These are phyloP conservation scores for Vitis riparia DNA, from an alignment of 164 flowering plant species.

Conservation along the genomic window DNA sequence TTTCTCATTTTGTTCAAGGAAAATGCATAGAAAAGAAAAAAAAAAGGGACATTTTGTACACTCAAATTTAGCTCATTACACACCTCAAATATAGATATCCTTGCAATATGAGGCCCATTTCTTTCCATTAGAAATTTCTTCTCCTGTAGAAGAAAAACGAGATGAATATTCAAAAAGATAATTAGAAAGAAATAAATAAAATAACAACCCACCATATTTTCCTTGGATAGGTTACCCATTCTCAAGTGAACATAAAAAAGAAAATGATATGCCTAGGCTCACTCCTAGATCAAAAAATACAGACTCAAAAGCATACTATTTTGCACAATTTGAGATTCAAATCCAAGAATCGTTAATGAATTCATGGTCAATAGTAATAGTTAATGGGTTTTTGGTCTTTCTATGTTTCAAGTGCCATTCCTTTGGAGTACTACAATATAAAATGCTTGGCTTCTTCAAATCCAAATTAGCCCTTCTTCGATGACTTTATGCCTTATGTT, in stretches of 20 bases:
- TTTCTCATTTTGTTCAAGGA: neutral
- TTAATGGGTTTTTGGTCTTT: no score
- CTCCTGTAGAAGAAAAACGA: conserved; percentile 42
- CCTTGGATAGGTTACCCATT: no score
- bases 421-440: no score
- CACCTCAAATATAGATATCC: conserved; percentile 91
- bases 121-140: conserved; percentile 84
- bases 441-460: no score
- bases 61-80: conserved; percentile 9
- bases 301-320: no score
- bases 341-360: no score
- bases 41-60: neutral
- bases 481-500: no score
- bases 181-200: neutral
- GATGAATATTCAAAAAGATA: neutral
- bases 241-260: neutral
- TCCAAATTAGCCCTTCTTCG: no score
- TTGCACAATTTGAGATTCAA: no score
- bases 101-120: conserved; percentile 80
- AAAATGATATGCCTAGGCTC: neutral
- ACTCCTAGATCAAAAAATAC: no score
- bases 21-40: neutral
- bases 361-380: no score
- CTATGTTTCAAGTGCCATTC: no score
- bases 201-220: conserved; percentile 1